Percentiles rank a stretch among this genome's conserved stretches.
Conservation (phyloP, 306 rosid species). For the Corylus americana region DNA sequence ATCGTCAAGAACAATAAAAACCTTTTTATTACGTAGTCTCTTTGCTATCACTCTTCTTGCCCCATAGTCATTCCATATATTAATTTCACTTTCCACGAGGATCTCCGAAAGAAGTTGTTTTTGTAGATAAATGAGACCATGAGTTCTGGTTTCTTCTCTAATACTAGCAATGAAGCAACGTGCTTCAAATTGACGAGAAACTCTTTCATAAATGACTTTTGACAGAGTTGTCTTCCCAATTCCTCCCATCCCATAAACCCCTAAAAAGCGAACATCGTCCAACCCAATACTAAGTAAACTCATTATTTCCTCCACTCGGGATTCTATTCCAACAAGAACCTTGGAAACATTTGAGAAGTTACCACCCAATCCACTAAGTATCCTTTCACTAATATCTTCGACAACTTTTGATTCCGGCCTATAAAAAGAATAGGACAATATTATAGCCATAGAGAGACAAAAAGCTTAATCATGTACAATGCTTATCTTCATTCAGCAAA, state of each 20-base stretch:
- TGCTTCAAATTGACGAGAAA: background rate
- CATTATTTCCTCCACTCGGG: background rate
- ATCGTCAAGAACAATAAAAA: background rate
- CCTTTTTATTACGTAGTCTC: background rate
- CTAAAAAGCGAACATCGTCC: constrained; percentile 16
- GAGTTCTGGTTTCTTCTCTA: background rate
- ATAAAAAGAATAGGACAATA: too few relatives aligned
- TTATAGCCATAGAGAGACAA: too few relatives aligned
- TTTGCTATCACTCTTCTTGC: too few relatives aligned
- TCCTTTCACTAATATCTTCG: too few relatives aligned
- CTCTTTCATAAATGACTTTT: background rate
- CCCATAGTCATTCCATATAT: too few relatives aligned
- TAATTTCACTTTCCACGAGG: too few relatives aligned
- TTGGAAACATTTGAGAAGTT: too few relatives aligned
- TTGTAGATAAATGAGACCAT: background rate
- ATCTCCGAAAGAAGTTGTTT: background rate
- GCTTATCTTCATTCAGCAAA: too few relatives aligned
- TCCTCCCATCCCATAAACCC: constrained; percentile 31
- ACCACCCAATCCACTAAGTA: too few relatives aligned
- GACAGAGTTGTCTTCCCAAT: constrained; percentile 18
- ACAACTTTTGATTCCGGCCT: background rate
- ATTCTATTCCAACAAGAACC: constrained; percentile 7
- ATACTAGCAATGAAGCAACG: constrained; percentile 1
- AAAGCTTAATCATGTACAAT: too few relatives aligned
- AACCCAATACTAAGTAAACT: background rate